A percentile compares a stretch with the other conserved stretches of the same genome.
Conservation (phyloP, 768 basidiomycete genomes). For the Pholiota microspora region DNA sequence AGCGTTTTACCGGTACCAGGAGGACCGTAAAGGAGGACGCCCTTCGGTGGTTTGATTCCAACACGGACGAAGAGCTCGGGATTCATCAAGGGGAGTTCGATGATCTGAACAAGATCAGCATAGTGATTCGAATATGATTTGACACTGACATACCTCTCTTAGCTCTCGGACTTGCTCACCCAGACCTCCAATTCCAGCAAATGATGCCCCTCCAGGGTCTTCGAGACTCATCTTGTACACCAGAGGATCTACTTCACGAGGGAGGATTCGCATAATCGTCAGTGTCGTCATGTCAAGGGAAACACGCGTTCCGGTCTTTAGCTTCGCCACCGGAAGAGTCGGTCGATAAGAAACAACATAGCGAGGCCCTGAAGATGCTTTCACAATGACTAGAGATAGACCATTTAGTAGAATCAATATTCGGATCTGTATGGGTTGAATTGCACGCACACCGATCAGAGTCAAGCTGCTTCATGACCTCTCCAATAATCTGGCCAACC, state of each 20-base stretch:
- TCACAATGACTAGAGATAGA: conserved; percentile 81
- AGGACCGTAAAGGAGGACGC: conserved; percentile 93
- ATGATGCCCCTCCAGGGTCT: conserved; percentile 92
- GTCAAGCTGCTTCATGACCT: conserved; percentile 98
- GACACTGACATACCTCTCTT: conserved; percentile 65
- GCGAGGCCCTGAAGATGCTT: conserved; percentile 96
- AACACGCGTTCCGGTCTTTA: conserved; percentile 92
- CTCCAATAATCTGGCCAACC: conserved; percentile 98
- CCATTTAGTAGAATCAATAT: background rate
- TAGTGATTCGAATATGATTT: background rate
- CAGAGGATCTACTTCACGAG: conserved; percentile 94
- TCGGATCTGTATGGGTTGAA: background rate
- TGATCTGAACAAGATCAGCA: conserved; percentile 55
- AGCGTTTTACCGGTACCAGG: conserved; percentile 97
- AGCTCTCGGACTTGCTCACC: conserved; percentile 96
- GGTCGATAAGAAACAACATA: conserved; percentile 98
- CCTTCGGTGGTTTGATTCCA: conserved; percentile 95
- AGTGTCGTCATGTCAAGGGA: conserved; percentile 99
- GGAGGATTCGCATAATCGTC: conserved; percentile 98
- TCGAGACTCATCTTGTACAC: conserved; percentile 99
- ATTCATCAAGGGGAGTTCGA: conserved; percentile 91
- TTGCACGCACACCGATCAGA: conserved; percentile 86
- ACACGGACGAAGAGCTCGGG: conserved; percentile 95
- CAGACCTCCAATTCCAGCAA: conserved; percentile 95
- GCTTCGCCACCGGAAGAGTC: conserved; percentile 84